phyloP scores from a whole-genome alignment of 139 green algal genomes.

The Monoraphidium neglectum region DNA sequence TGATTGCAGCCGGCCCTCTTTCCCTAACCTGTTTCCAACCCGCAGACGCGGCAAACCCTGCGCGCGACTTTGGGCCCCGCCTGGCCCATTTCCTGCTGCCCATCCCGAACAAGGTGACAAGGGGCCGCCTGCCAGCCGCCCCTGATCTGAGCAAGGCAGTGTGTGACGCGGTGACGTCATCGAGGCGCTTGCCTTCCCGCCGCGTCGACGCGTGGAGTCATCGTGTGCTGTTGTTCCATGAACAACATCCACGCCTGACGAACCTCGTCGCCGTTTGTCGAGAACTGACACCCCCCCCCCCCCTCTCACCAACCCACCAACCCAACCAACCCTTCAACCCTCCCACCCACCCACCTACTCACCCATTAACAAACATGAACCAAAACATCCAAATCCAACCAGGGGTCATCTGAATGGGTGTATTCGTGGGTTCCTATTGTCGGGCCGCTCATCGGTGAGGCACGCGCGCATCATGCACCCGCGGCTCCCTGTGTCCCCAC shows the following conservation, averaged over 20 bases:
- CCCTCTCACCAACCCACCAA: no score
- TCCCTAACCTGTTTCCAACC: no score
- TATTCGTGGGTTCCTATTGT: constrained; percentile 62
- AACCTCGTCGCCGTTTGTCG: no score
- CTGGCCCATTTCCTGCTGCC: constrained; percentile 57
- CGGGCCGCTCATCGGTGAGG: constrained; percentile 49
- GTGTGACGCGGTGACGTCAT: background rate
- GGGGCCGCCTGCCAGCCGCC: background rate
- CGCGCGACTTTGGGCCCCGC: constrained; percentile 57
- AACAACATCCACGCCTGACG: no score
- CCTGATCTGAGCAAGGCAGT: background rate
- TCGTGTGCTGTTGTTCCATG: no score
- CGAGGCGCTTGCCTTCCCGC: no score
- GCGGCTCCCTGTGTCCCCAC: no score
- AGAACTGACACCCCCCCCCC: no score
- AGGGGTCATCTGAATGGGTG: constrained; percentile 48
- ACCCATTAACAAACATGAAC: background rate
- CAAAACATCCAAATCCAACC: constrained; percentile 33
- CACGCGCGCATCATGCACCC: no score
- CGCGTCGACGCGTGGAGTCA: no score
- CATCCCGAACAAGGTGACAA: constrained; percentile 51
- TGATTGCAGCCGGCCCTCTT: no score
- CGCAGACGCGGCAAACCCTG: constrained; percentile 63
- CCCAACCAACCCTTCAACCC: no score
- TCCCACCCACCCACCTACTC: background rate